These are phyloP conservation scores for Forsythia suspensa DNA, from an alignment of 257 asterid species.

Conservation along the genomic window DNA sequence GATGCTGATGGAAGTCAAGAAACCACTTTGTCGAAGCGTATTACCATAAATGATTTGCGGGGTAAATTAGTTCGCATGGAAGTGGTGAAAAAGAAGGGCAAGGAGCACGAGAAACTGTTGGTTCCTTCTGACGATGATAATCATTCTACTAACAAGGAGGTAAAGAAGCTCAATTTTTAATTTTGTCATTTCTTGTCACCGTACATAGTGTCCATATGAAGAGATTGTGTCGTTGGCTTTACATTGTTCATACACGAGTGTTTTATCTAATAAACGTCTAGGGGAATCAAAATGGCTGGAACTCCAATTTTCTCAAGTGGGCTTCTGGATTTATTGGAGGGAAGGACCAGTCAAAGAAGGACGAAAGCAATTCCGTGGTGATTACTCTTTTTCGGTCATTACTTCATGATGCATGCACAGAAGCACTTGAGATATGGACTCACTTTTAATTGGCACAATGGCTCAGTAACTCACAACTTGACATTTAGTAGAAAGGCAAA, in stretches of 20 bases:
- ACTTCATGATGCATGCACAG: background rate
- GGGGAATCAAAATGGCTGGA: conserved; percentile 77
- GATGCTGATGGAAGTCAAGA: conserved; percentile 57
- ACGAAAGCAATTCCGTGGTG: conserved; percentile 59
- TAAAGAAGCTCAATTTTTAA: conserved; percentile 27
- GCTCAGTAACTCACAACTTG: background rate
- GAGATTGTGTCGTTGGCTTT: conserved; percentile 6
- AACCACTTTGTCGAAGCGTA: conserved; percentile 61
- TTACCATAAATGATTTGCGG: conserved; percentile 78
- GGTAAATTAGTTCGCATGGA: conserved; percentile 90
- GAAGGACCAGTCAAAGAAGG: conserved; percentile 64
- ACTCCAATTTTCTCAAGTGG: conserved; percentile 90
- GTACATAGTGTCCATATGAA: background rate
- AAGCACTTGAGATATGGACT: conserved; percentile 6
- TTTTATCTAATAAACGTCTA: conserved; percentile 33
- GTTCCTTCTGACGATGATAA: conserved; percentile 64
- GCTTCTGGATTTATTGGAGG: conserved; percentile 94
- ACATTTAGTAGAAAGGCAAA: conserved; percentile 1
- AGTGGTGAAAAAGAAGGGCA: conserved; percentile 88
- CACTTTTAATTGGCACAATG: conserved; percentile 1
- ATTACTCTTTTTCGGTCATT: conserved; percentile 23
- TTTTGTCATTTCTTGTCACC: conserved; percentile 6
- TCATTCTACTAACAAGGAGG: conserved; percentile 43
- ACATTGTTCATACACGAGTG: background rate
- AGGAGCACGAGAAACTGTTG: conserved; percentile 77